Evolutionary conservation across 139 green algal genomes (phyloP), one percentile per base, ranked within the genome.

Genomic region (Zygnema circumcarinatum): DNA sequence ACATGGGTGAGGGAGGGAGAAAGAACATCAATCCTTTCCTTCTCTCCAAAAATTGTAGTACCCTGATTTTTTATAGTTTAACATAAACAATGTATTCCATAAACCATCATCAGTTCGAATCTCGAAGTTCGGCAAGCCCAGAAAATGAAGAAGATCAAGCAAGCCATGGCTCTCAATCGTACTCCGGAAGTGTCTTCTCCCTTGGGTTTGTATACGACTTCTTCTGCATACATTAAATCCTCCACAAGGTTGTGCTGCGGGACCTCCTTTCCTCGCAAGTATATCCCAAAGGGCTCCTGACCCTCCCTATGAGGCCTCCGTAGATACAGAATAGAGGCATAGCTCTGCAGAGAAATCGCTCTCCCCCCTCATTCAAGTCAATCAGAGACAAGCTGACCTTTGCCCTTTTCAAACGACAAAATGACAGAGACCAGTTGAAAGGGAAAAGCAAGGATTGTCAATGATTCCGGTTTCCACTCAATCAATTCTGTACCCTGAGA

Each of bases 291-390:
- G 74, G 29, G 29, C 11, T 20, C 21, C n/a, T n/a, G n/a, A n/a
- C n/a, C n/a, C n/a, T n/a, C n/a, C n/a, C n/a, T n/a, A n/a, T n/a
- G n/a, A 7, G 82, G 82, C 2, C 20, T 72, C 38, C 3, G 25
- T 32, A 88, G 82, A 33, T 88, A 88, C 74, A 88, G 82, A 21
- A 88, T 88, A 32, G 72, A 29, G 20, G 74, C 74, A 67, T 88
- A 88, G 38, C 22, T 83, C 82, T 88, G 82, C 40, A n/a, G 22
- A 25, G 29, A 32, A 69, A 25, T n/a, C 73, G 54, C 54, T 33
- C 54, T 33, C 54, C 54, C 54, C 54, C 54, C 54, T 29, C 54
- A n/a, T n/a, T n/a, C n/a, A n/a, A n/a, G n/a, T n/a, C n/a, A n/a
- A n/a, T n/a, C n/a, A n/a, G n/a, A n/a, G n/a, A n/a, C n/a, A n/a